Evolutionary conservation across 2,329 filamentous ascomycete species (phyloP), one percentile per base, ranked within the genome.

Genomic region (Exophiala sp.): DNA sequence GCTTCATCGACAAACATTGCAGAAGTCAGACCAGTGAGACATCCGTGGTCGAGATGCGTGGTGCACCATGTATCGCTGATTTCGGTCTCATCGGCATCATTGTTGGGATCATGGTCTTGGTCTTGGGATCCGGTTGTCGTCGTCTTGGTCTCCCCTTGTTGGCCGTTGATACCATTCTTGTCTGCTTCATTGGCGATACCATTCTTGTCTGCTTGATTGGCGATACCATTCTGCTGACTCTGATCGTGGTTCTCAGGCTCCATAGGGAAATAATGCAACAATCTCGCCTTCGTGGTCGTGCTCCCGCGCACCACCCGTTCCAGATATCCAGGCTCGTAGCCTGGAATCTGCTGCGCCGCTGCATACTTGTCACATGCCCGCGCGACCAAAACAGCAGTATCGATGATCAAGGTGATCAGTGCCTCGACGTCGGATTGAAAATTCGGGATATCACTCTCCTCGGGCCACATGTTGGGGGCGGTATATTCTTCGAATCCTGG

Each of bases 1-100:
- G n/a, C 64, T 70, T 97, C 91, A 64, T 97, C 88, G 55, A 97
- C 78, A 67, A 95, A 97, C 89, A 97, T 95, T 59, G 91, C 90
- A 2, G 86, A 91, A 0, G 93, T 98, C 27, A 98, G 76, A 11
- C 90, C 91, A 0, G 93, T 98, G 24, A 98, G 76, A 65, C 91
- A 97, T 37, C 93, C 89, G 62, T 96, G 89, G 67, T 97, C 91
- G 49, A 93, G 51, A 53, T 75, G 73, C 2, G 71, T 75, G 7
- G 89, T 87, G 67, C 91, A 98, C 93, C 93, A 98, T 70, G 94
- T 87, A 67, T 96, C 90, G 53, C 88, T 83, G n/a, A 70, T 54
- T 0, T 48, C 48, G 1, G 55, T 43, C 1, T 53, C 38, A 18
- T 43, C 24, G 13, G 37, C 18, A 10, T 24, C 42, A 13, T 37